A percentile compares a stretch with the other conserved stretches of the same genome.
These are phyloP conservation scores for Zygoascus biomembranicola DNA, from an alignment of 805 yeast species.

Conservation along the genomic window DNA sequence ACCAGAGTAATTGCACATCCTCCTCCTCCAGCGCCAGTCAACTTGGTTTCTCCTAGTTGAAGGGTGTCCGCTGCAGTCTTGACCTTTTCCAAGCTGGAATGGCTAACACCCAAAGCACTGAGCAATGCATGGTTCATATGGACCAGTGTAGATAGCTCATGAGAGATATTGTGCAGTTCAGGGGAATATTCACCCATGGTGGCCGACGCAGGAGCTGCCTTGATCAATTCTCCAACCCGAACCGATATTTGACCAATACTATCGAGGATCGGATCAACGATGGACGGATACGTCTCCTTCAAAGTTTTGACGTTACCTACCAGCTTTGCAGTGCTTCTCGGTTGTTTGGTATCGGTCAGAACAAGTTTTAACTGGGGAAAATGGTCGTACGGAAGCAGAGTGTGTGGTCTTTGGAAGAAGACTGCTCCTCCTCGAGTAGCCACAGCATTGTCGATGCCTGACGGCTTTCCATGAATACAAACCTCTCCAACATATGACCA, in stretches of 20 bases:
- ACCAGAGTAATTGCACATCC: conserved; percentile 93
- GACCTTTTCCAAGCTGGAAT: conserved; percentile 78
- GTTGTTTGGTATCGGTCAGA: conserved; percentile 78
- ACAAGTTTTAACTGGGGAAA: conserved; percentile 69
- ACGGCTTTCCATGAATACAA: conserved; percentile 93
- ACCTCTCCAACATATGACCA: conserved; percentile 94
- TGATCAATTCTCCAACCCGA: conserved; percentile 63
- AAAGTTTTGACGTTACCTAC: conserved; percentile 68
- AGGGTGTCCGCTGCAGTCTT: conserved; percentile 56
- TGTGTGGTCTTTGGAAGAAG: conserved; percentile 58
- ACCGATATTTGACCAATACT: conserved; percentile 69
- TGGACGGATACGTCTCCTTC: conserved; percentile 43
- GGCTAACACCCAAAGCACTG: conserved; percentile 83
- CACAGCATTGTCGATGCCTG: conserved; percentile 94
- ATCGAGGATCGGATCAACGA: conserved; percentile 52
- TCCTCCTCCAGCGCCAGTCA: conserved; percentile 99
- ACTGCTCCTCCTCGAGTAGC: conserved; percentile 97
- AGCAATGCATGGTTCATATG: conserved; percentile 82
- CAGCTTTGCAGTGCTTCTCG: conserved; percentile 76
- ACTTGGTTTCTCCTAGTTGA: conserved; percentile 75
- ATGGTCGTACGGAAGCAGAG: conserved; percentile 58
- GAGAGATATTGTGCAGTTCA: conserved; percentile 21
- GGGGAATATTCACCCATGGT: conserved; percentile 20
- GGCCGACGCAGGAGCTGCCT: conserved; percentile 38
- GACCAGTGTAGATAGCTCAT: conserved; percentile 50